phyloP scores from a whole-genome alignment of 495 filamentous ascomycete species.

The Thermothielavioides terrestris region DNA sequence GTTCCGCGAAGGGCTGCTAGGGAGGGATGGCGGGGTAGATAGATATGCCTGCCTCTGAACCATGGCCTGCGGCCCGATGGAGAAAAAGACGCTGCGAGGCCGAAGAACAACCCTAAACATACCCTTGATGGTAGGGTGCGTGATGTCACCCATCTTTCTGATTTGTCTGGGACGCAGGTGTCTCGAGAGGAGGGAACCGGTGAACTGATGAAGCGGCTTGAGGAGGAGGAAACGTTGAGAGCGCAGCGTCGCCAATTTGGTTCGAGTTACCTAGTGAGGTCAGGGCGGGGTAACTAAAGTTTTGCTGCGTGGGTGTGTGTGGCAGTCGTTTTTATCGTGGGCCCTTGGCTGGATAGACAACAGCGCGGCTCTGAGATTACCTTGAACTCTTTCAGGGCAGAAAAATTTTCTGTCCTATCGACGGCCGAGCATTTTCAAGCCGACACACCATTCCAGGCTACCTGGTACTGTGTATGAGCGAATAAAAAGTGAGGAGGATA shows the following conservation, averaged over 20 bases:
- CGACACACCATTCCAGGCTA: too few species aligned
- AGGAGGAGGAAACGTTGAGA: conserved; percentile 14
- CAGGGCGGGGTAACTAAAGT: conserved; percentile 4
- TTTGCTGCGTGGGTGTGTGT: too few species aligned
- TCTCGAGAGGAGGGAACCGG: conserved; percentile 1
- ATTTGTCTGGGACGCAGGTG: conserved; percentile 10
- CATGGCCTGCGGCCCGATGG: too few species aligned
- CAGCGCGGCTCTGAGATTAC: not conserved
- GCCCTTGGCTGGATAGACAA: not conserved
- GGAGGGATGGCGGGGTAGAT: conserved; percentile 12
- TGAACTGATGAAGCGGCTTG: conserved; percentile 8
- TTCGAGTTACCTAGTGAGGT: conserved; percentile 2
- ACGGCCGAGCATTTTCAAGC: too few species aligned
- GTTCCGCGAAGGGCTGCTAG: too few species aligned
- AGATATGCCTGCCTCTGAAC: not conserved
- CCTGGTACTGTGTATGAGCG: too few species aligned
- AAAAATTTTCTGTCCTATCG: conserved; percentile 8
- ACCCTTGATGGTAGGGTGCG: conserved; percentile 31
- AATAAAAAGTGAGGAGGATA: too few species aligned
- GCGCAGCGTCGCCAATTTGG: conserved; percentile 19
- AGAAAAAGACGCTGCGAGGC: too few species aligned
- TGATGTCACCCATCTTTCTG: conserved; percentile 26
- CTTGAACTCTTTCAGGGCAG: not conserved
- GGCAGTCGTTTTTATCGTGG: not conserved
- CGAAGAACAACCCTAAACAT: conserved; percentile 7